phyloP scores from a whole-genome alignment of 352 stramenopile species.

The Phytophthora constricta region DNA sequence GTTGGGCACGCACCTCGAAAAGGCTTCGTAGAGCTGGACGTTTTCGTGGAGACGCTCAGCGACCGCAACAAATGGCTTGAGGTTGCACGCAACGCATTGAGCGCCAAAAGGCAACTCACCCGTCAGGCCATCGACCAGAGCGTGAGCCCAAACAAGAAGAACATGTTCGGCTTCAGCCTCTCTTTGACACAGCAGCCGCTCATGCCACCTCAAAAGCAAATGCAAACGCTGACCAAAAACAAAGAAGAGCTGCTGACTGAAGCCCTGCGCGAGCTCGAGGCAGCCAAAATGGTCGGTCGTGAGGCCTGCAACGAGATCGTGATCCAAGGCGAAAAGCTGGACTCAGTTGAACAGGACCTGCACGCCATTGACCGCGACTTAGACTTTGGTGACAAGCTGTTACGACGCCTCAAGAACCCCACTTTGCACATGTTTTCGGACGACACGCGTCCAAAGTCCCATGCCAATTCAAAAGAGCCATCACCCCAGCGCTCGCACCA shows the following conservation, averaged over 20 bases:
- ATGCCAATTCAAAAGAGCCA: slow-evolving; percentile 8
- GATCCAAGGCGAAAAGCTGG: slow-evolving; percentile 76
- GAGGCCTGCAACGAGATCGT: slow-evolving; percentile 80
- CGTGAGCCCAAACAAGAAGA: slow-evolving; percentile 50
- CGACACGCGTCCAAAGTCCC: slow-evolving; percentile 39
- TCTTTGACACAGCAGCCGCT: slow-evolving; percentile 26
- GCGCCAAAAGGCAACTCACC: slow-evolving; percentile 57
- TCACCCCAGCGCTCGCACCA: slow-evolving; percentile 28
- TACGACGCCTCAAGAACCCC: slow-evolving; percentile 71
- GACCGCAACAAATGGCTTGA: slow-evolving; percentile 85
- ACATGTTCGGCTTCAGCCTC: slow-evolving; percentile 62
- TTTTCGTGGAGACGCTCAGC: slow-evolving; percentile 70
- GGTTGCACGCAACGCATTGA: slow-evolving; percentile 76
- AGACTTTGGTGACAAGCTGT: slow-evolving; percentile 77
- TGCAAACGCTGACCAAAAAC: slow-evolving; percentile 63
- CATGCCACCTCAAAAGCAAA: slow-evolving; percentile 65
- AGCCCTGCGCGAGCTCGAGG: slow-evolving; percentile 75
- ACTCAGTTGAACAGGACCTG: slow-evolving; percentile 70
- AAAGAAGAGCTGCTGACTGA: slow-evolving; percentile 77
- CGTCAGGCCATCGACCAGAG: slow-evolving; percentile 39
- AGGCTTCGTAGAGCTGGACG: slow-evolving; percentile 81
- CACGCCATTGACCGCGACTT: slow-evolving; percentile 65
- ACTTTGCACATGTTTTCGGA: slow-evolving; percentile 75
- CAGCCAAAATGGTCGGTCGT: slow-evolving; percentile 69
- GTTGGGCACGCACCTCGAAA: slow-evolving; percentile 78